Evolutionary conservation across 306 rosid genomes (phyloP).

Genomic region (Cyamopsis tetragonoloba): DNA sequence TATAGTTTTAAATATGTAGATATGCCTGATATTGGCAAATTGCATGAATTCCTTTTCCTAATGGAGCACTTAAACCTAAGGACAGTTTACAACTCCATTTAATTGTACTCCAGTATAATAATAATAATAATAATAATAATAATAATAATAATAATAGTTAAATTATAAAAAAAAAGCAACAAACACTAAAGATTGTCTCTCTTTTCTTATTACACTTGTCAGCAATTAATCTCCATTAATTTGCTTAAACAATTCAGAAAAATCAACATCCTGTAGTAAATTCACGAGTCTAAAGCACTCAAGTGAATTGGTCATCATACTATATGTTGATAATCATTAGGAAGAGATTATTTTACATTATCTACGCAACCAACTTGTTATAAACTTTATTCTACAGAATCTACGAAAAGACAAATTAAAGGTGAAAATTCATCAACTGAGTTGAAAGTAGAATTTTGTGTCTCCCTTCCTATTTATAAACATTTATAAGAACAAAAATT

Average conservation of each 20-base stretch:
- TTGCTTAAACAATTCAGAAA: slow-evolving; percentile 13
- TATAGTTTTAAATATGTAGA: neutral
- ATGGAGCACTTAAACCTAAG: slow-evolving; percentile 40
- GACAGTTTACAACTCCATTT: slow-evolving; percentile 9
- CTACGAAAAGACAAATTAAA: slow-evolving; percentile 13
- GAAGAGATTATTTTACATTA: slow-evolving; percentile 34
- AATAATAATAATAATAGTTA: no score
- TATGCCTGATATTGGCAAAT: slow-evolving; percentile 29
- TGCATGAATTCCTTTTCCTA: slow-evolving; percentile 24
- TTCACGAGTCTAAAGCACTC: slow-evolving; percentile 37
- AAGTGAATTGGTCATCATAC: slow-evolving; percentile 30
- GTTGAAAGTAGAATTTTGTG: slow-evolving; percentile 14
- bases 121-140: no score
- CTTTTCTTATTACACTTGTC: slow-evolving; percentile 35
- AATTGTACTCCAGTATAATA: neutral
- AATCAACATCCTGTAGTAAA: slow-evolving; percentile 27
- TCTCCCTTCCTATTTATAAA: neutral
- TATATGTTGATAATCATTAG: slow-evolving; percentile 34
- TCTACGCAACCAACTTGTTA: slow-evolving; percentile 42
- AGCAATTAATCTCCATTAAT: slow-evolving; percentile 38
- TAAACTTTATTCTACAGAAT: slow-evolving; percentile 16
- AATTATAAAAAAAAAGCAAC: slow-evolving; percentile 21
- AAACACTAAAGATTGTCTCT: slow-evolving; percentile 29
- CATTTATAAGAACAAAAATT: neutral
- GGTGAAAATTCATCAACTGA: neutral